A percentile compares a stretch with the other conserved stretches of the same genome.
Conservation (phyloP, 108 stramenopile species). For the Cyclotella baltica region DNA sequence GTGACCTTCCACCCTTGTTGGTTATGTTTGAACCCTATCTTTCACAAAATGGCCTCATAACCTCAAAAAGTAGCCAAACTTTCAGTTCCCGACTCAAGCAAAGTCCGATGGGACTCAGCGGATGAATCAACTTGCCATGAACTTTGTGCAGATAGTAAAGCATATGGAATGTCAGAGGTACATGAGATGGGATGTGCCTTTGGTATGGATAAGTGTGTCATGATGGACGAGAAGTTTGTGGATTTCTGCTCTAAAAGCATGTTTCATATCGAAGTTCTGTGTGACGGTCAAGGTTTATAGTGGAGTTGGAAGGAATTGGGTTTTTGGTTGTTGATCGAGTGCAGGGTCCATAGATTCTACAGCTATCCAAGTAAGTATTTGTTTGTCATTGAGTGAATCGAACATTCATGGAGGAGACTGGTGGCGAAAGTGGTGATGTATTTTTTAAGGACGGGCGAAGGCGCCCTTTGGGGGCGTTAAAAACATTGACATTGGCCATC, state of each 20-base stretch:
- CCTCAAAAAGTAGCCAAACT: constrained; percentile 13
- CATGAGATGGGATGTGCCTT: constrained; percentile 2
- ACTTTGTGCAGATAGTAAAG: background rate
- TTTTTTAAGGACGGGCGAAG: no score
- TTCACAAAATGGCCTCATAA: background rate
- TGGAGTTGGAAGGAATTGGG: constrained; percentile 13
- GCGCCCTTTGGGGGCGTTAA: no score
- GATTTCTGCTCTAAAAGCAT: constrained; percentile 3
- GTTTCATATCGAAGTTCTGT: constrained; percentile 1
- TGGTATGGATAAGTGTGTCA: constrained; percentile 29
- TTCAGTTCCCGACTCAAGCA: constrained; percentile 4
- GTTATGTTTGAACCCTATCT: background rate
- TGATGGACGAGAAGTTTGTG: constrained; percentile 19
- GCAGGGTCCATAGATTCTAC: background rate
- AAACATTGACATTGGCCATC: no score
- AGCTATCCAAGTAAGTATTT: constrained; percentile 23
- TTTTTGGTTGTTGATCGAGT: background rate
- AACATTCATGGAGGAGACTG: no score
- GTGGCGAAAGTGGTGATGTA: no score
- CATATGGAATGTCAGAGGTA: constrained; percentile 9
- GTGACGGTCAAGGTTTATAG: constrained; percentile 22
- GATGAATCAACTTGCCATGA: background rate
- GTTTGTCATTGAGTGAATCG: no score
- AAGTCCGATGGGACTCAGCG: background rate
- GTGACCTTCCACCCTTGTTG: background rate